phyloP scores from a whole-genome alignment of 805 yeast species.

The Komagataella populi region DNA sequence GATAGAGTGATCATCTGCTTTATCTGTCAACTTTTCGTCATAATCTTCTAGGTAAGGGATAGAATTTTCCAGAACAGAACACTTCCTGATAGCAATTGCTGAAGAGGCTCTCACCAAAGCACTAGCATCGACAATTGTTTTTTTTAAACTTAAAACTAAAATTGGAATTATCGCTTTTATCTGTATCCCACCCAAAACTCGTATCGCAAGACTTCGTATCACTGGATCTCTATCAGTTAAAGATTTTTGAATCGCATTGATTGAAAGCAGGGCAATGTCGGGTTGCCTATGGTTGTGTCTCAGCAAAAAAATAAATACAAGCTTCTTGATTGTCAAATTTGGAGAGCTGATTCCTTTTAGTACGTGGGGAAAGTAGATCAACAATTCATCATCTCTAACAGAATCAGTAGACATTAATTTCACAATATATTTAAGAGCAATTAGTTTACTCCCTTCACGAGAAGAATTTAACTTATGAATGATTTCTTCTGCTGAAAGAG shows the following conservation, averaged over 20 bases:
- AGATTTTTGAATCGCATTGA: slow-evolving; percentile 84
- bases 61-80: slow-evolving; percentile 20
- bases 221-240: slow-evolving; percentile 58
- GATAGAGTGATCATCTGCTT: slow-evolving; percentile 25
- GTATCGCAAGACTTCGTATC: slow-evolving; percentile 57
- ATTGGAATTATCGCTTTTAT: slow-evolving; percentile 77
- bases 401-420: slow-evolving; percentile 26
- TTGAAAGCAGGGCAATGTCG: slow-evolving; percentile 77
- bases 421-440: slow-evolving; percentile 45
- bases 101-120: slow-evolving; percentile 71
- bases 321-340: slow-evolving; percentile 49
- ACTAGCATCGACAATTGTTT: slow-evolving; percentile 56
- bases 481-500: slow-evolving; percentile 37
- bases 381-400: slow-evolving; percentile 24
- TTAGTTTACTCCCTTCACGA: slow-evolving; percentile 46
- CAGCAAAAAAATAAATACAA: slow-evolving; percentile 65
- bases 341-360: slow-evolving; percentile 73
- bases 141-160: slow-evolving; percentile 55
- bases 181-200: slow-evolving; percentile 71
- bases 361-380: slow-evolving; percentile 65
- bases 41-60: slow-evolving; percentile 9
- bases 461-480: slow-evolving; percentile 53
- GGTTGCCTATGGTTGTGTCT: slow-evolving; percentile 76
- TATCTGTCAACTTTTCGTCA: slow-evolving; percentile 9
- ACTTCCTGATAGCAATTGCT: slow-evolving; percentile 61